Conservation (phyloP, 345 rosid species). For the Carallia pectinifolia region DNA sequence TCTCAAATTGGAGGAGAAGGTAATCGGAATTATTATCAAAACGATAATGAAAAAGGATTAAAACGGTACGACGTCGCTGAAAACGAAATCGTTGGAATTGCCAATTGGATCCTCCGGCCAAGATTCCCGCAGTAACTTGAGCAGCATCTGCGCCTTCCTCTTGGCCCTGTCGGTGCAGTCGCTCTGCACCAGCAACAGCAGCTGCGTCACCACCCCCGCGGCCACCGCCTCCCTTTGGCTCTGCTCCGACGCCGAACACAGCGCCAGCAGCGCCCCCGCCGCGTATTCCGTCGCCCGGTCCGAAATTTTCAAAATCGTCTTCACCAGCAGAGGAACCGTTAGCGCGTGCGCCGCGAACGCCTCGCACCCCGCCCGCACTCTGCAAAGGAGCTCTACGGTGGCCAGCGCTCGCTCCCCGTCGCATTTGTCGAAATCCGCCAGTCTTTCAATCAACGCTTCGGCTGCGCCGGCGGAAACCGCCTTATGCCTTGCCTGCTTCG, state of each 20-base stretch:
- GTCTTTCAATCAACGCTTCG: constrained; percentile 58
- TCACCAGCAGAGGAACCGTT: constrained; percentile 74
- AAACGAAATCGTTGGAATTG: constrained; percentile 61
- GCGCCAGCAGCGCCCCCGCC: constrained; percentile 79
- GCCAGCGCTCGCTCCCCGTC: constrained; percentile 88
- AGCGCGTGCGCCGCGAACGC: constrained; percentile 68
- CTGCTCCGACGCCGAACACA: constrained; percentile 68
- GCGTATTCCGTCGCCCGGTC: constrained; percentile 94
- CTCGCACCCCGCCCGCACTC: constrained; percentile 63
- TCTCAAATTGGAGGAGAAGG: too few species aligned
- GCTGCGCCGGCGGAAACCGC: constrained; percentile 82
- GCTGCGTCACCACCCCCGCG: constrained; percentile 85
- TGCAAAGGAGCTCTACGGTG: constrained; percentile 76
- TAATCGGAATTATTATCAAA: background rate
- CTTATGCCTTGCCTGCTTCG: constrained; percentile 68
- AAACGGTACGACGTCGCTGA: constrained; percentile 71
- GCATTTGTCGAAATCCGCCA: constrained; percentile 74
- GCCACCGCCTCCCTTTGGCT: constrained; percentile 73
- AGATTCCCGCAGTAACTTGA: constrained; percentile 73
- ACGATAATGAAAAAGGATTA: constrained; percentile 24
- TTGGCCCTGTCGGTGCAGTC: constrained; percentile 96
- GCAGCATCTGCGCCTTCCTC: constrained; percentile 85
- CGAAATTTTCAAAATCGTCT: constrained; percentile 67
- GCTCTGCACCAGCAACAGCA: constrained; percentile 80
- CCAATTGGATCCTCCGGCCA: constrained; percentile 73